Evolutionary conservation across 257 asterid species (phyloP).

Genomic region (Datura wrightii): DNA sequence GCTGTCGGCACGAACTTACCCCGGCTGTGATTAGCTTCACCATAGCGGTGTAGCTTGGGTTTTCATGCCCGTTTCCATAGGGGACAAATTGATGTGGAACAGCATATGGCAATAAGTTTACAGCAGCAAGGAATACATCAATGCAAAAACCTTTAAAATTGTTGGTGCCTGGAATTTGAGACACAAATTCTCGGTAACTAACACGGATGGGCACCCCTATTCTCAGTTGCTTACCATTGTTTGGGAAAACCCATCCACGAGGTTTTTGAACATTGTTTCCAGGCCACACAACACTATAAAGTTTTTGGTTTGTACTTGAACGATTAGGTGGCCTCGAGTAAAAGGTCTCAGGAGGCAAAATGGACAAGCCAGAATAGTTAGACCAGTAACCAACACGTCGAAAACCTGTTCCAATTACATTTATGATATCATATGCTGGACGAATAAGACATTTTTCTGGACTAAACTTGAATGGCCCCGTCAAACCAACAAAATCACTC

Average conservation of each 20-base stretch:
- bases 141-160: constrained; percentile 81
- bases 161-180: constrained; percentile 70
- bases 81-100: constrained; percentile 84
- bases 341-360: constrained; percentile 67
- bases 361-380: constrained; percentile 76
- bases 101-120: constrained; percentile 80
- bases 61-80: constrained; percentile 76
- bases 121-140: constrained; percentile 89
- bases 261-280: constrained; percentile 74
- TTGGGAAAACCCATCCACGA: constrained; percentile 98
- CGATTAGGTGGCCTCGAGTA: constrained; percentile 55
- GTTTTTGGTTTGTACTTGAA: constrained; percentile 55
- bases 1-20: constrained; percentile 55
- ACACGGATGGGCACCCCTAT: constrained; percentile 88
- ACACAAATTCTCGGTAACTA: constrained; percentile 74
- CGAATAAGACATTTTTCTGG: constrained; percentile 56
- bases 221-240: constrained; percentile 72
- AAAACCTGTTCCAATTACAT: constrained; percentile 80
- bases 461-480: constrained; percentile 72
- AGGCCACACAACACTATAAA: constrained; percentile 83
- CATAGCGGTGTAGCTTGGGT: constrained; percentile 71
- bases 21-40: constrained; percentile 69
- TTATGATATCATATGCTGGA: constrained; percentile 83
- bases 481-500: constrained; percentile 72
- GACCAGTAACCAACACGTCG: constrained; percentile 88